A percentile compares a stretch with the other conserved stretches of the same genome.
Conservation (phyloP, 129 eudicot genomes). For the Chrysanthemum makinoi region DNA sequence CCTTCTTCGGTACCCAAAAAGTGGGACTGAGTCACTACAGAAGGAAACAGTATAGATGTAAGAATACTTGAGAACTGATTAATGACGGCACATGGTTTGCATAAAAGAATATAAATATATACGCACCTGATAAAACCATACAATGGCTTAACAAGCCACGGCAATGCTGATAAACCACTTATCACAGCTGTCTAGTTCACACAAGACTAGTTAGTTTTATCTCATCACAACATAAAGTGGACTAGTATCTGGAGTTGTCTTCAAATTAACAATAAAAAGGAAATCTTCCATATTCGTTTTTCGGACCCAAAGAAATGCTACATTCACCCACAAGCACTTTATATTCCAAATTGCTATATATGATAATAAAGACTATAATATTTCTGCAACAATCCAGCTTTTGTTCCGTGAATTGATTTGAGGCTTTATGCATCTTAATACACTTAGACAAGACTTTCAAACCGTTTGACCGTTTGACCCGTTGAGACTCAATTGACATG, state of each 20-base stretch:
- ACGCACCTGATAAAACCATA: conserved; percentile 96
- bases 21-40: conserved; percentile 91
- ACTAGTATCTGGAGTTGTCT: conserved; percentile 8
- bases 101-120: conserved; percentile 7
- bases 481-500: background rate
- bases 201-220: conserved; percentile 40
- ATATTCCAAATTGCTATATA: too few relatives aligned
- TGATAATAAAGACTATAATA: too few relatives aligned
- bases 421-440: background rate
- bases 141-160: conserved; percentile 97
- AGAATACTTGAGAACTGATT: conserved; percentile 18
- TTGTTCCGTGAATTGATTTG: background rate
- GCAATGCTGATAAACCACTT: conserved; percentile 85
- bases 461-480: background rate
- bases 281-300: background rate
- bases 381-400: too few relatives aligned
- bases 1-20: conserved; percentile 98
- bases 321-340: too few relatives aligned
- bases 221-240: conserved; percentile 1
- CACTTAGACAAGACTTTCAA: background rate
- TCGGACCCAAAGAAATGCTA: too few relatives aligned
- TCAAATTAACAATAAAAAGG: background rate
- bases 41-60: conserved; percentile 10
- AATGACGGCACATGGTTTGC: conserved; percentile 9
- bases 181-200: conserved; percentile 94